Evolutionary conservation across 768 basidiomycete genomes (phyloP).

Genomic region (Royoungia palumana): DNA sequence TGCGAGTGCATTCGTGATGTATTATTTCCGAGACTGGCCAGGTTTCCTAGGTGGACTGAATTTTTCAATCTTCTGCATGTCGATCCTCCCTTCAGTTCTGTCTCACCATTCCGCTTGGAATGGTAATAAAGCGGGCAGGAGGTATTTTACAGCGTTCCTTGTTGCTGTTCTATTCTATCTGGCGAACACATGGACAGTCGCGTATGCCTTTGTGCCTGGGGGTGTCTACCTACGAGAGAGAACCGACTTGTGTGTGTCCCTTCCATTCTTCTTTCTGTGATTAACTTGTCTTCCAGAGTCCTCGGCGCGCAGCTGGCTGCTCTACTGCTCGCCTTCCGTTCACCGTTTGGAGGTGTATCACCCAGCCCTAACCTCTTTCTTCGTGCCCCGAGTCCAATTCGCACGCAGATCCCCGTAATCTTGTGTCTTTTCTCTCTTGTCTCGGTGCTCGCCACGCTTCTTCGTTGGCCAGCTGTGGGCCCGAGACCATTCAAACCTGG

Average conservation of each 20-base stretch:
- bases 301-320: constrained; percentile 49
- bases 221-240: constrained; percentile 72
- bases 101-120: constrained; percentile 40
- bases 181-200: constrained; percentile 77
- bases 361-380: neutral
- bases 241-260: constrained; percentile 59
- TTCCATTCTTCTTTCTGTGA: neutral
- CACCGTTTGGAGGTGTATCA: constrained; percentile 22
- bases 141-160: constrained; percentile 55
- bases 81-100: constrained; percentile 55
- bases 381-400: constrained; percentile 18
- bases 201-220: constrained; percentile 88
- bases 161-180: constrained; percentile 62
- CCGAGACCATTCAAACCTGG: constrained; percentile 61
- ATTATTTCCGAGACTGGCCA: constrained; percentile 58
- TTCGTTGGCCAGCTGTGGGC: constrained; percentile 46
- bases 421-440: constrained; percentile 41
- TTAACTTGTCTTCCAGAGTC: constrained; percentile 39
- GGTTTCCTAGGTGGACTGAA: constrained; percentile 69
- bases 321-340: constrained; percentile 48
- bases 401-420: constrained; percentile 30
- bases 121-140: constrained; percentile 41
- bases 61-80: constrained; percentile 61
- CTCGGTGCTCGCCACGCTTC: constrained; percentile 53
- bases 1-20: constrained; percentile 53